Conservation (phyloP, 306 rosid species). For the Rosa persica region DNA sequence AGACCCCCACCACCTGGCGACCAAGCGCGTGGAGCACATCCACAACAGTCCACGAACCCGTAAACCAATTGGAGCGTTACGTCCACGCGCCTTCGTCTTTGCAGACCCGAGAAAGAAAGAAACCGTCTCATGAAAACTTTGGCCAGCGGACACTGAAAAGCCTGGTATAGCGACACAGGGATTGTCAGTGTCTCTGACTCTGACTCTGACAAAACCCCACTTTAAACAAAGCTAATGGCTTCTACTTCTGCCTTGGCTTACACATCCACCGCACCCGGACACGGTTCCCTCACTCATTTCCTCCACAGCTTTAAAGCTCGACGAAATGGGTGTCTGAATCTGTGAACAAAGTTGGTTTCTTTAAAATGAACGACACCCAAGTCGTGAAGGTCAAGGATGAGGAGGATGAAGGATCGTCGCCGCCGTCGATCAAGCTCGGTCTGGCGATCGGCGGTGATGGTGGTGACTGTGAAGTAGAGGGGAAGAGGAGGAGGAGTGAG, state of each 20-base stretch:
- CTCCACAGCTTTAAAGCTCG: neutral
- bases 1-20: neutral
- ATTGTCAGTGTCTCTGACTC: constrained; percentile 1
- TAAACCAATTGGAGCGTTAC: neutral
- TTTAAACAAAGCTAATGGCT: constrained; percentile 9
- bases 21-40: constrained; percentile 25
- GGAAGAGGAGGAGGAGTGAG: constrained; percentile 3
- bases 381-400: neutral
- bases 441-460: constrained; percentile 30
- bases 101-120: neutral
- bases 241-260: neutral
- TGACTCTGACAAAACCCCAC: neutral
- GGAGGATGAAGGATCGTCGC: neutral
- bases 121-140: neutral
- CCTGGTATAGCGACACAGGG: neutral
- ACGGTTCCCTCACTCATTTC: neutral
- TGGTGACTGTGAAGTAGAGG: neutral
- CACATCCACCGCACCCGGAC: too few species aligned
- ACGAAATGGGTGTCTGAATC: neutral
- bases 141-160: constrained; percentile 19
- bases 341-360: neutral
- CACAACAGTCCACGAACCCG: neutral
- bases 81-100: neutral
- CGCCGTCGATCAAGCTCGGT: constrained; percentile 33
- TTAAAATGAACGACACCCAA: neutral